phyloP scores from a whole-genome alignment of 495 filamentous ascomycete genomes.

The Terfezia claveryi region DNA sequence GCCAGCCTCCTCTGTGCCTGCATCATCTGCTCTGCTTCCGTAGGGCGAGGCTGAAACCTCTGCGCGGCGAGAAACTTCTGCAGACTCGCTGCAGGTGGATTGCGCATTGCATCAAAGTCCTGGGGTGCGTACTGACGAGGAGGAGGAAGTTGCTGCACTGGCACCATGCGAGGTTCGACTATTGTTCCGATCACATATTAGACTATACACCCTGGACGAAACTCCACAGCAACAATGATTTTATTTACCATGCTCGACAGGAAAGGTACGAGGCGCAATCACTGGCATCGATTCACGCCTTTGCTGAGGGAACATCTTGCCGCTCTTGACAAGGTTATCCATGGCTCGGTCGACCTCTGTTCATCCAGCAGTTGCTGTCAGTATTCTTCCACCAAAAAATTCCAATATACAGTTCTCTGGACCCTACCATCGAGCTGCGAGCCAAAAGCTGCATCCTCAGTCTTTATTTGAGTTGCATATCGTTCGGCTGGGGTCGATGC shows the following conservation, averaged over 20 bases:
- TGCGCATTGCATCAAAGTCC: slow-evolving; percentile 48
- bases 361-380: slow-evolving; percentile 8
- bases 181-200: not conserved
- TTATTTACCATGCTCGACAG: slow-evolving; percentile 28
- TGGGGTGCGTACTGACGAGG: slow-evolving; percentile 63
- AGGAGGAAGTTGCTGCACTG: slow-evolving; percentile 3
- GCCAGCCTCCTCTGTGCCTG: slow-evolving; percentile 97
- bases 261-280: slow-evolving; percentile 38
- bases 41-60: slow-evolving; percentile 75
- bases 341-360: slow-evolving; percentile 91
- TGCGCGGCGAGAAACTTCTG: slow-evolving; percentile 89
- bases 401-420: not conserved
- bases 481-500: slow-evolving; percentile 23
- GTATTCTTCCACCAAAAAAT: slow-evolving; percentile 6
- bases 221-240: not conserved
- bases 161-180: slow-evolving; percentile 15
- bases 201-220: too few species aligned
- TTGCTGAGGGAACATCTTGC: slow-evolving; percentile 63
- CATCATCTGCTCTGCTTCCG: slow-evolving; percentile 94
- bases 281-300: slow-evolving; percentile 74
- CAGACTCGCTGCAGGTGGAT: slow-evolving; percentile 55
- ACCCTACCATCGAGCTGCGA: slow-evolving; percentile 82
- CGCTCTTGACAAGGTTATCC: slow-evolving; percentile 88
- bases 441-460: slow-evolving; percentile 64
- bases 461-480: slow-evolving; percentile 56